Conservation (phyloP, 2,329 filamentous ascomycete genomes). For the Polychaeton citri region DNA sequence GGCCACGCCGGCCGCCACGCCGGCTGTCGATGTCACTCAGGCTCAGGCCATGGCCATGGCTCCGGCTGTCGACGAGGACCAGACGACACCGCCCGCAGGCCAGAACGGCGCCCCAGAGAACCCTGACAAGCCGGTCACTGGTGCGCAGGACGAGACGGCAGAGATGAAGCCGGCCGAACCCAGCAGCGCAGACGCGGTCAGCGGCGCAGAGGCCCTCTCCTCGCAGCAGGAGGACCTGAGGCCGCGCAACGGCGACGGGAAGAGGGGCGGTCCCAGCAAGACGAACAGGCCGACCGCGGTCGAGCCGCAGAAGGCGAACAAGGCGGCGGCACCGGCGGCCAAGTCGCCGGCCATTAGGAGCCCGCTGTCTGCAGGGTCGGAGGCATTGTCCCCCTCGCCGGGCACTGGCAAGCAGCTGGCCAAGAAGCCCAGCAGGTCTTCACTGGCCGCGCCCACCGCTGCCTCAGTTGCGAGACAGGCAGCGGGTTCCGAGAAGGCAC, state of each 20-base stretch:
- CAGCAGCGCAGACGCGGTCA: slow-evolving; percentile 23
- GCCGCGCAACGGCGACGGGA: slow-evolving; percentile 4
- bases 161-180: slow-evolving; percentile 27
- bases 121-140: slow-evolving; percentile 31
- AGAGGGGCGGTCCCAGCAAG: not conserved
- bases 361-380: slow-evolving; percentile 4
- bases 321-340: slow-evolving; percentile 1
- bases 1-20: slow-evolving; percentile 16
- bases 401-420: slow-evolving; percentile 1
- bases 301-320: slow-evolving; percentile 3
- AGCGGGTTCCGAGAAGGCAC: slow-evolving; percentile 8
- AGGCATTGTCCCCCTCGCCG: slow-evolving; percentile 1
- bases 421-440: slow-evolving; percentile 20
- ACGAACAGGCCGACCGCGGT: slow-evolving; percentile 6
- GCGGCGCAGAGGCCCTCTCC: slow-evolving; percentile 24
- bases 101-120: slow-evolving; percentile 19
- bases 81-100: not conserved
- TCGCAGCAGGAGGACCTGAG: slow-evolving; percentile 19
- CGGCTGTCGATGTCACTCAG: slow-evolving; percentile 17
- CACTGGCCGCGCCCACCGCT: slow-evolving; percentile 21
- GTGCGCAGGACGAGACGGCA: slow-evolving; percentile 27
- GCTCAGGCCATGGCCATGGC: slow-evolving; percentile 9
- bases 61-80: slow-evolving; percentile 2
- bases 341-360: slow-evolving; percentile 3
- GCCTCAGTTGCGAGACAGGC: slow-evolving; percentile 17